Evolutionary conservation across 208 protist species (phyloP).

Genomic region (Entamoeba nuttalli): DNA sequence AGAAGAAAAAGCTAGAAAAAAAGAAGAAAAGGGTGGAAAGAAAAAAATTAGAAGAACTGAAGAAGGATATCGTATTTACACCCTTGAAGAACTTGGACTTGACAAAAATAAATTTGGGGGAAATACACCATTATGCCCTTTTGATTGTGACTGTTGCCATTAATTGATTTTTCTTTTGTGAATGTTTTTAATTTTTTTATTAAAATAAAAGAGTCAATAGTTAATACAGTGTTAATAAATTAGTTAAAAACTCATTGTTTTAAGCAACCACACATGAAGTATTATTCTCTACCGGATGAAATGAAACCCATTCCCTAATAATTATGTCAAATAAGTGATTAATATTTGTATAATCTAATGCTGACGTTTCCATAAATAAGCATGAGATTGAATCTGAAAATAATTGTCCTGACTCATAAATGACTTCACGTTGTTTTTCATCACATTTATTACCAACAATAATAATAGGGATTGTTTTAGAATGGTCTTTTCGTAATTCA

Average conservation of each 20-base stretch:
- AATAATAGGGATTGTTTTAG: background rate
- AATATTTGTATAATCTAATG: background rate
- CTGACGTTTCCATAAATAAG: background rate
- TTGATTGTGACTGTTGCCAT: background rate
- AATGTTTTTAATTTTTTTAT: too few relatives aligned
- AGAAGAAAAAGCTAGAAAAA: background rate
- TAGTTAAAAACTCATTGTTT: too few relatives aligned
- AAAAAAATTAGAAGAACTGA: background rate
- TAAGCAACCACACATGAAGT: too few relatives aligned
- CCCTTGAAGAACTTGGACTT: background rate
- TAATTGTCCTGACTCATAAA: background rate
- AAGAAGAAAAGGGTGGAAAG: background rate
- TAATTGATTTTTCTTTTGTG: background rate
- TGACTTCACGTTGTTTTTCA: background rate
- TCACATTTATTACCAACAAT: background rate
- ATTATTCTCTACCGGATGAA: too few relatives aligned
- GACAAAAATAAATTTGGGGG: background rate
- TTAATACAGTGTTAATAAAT: too few relatives aligned
- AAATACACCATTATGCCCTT: background rate
- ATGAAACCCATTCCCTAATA: background rate
- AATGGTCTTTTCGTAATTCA: background rate
- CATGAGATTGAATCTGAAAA: background rate
- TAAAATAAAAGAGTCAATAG: too few relatives aligned
- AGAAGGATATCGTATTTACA: background rate
- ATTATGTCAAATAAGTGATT: background rate